A percentile compares a stretch with the other conserved stretches of the same genome.
Evolutionary conservation across 2,329 filamentous ascomycete genomes (phyloP).

Genomic region (Clarireedia homoeocarpa): DNA sequence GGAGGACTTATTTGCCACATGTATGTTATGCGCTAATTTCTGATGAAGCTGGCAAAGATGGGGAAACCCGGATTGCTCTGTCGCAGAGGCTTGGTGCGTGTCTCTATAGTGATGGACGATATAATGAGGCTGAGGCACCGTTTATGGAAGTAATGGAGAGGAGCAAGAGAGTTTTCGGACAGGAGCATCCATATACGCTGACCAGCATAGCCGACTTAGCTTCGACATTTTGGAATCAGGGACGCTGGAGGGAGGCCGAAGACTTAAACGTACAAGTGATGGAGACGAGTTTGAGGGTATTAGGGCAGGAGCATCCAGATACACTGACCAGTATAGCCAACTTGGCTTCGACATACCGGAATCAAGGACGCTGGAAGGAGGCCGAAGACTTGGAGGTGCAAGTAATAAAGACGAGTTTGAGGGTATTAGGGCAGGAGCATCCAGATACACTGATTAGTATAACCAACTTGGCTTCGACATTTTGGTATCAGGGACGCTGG

Average conservation of each 20-base stretch:
- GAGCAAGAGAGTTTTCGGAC: background rate
- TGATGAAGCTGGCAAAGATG: no score
- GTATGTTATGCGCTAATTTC: no score
- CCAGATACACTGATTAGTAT: background rate
- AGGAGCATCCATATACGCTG: background rate
- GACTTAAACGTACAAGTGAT: no score
- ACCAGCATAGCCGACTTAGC: background rate
- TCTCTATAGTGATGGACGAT: no score
- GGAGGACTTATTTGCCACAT: background rate
- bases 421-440: background rate
- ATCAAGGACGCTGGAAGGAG: background rate
- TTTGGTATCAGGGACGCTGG: background rate
- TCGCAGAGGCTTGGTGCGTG: no score
- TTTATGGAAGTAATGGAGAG: no score
- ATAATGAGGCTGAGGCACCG: no score
- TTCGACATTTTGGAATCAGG: background rate
- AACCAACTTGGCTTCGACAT: background rate
- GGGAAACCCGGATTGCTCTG: no score
- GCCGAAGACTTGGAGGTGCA: background rate
- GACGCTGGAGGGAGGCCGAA: background rate
- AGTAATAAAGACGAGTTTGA: background rate
- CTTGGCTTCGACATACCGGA: rapidly evolving
- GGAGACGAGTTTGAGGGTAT: no score
- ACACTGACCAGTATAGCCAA: no score
- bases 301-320: no score